A percentile compares a stretch with the other conserved stretches of the same genome.
These are phyloP conservation scores for Fomitiporia mediterranea DNA, from an alignment of 1,284 basidiomycete species.

Conservation along the genomic window DNA sequence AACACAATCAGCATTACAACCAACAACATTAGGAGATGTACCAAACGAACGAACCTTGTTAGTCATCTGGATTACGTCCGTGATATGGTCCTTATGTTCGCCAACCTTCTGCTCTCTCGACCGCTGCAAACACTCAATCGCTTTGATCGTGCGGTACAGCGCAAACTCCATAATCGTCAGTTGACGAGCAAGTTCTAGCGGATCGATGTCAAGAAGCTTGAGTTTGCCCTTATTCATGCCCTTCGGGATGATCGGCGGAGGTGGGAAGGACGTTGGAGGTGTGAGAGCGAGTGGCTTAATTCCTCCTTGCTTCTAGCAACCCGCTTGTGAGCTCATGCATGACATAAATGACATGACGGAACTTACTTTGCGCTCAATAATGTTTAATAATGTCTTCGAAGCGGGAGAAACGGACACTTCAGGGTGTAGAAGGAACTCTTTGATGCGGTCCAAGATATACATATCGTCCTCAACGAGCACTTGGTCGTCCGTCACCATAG, in stretches of 20 bases:
- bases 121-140: conserved; percentile 87
- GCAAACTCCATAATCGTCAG: conserved; percentile 90
- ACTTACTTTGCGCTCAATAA: conserved; percentile 76
- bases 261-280: conserved; percentile 39
- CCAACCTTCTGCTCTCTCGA: conserved; percentile 72
- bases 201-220: conserved; percentile 85
- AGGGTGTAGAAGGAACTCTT: conserved; percentile 69
- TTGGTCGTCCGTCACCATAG: conserved; percentile 77
- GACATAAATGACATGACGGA: too few species aligned
- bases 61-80: conserved; percentile 86
- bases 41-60: conserved; percentile 61
- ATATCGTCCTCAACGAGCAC: conserved; percentile 79
- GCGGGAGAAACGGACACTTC: conserved; percentile 60
- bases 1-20: conserved; percentile 11
- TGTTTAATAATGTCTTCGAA: conserved; percentile 65
- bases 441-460: conserved; percentile 73
- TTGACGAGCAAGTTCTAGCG: conserved; percentile 90
- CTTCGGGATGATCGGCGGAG: conserved; percentile 71
- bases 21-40: too few species aligned
- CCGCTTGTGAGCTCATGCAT: background rate
- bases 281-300: conserved; percentile 17
- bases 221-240: conserved; percentile 56
- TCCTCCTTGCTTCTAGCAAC: conserved; percentile 17
- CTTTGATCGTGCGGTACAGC: conserved; percentile 84
- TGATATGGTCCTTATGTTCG: conserved; percentile 73